Base-by-base conservation (phyloP, 495 filamentous ascomycete species). In the Xylaria nigripes region DNA sequence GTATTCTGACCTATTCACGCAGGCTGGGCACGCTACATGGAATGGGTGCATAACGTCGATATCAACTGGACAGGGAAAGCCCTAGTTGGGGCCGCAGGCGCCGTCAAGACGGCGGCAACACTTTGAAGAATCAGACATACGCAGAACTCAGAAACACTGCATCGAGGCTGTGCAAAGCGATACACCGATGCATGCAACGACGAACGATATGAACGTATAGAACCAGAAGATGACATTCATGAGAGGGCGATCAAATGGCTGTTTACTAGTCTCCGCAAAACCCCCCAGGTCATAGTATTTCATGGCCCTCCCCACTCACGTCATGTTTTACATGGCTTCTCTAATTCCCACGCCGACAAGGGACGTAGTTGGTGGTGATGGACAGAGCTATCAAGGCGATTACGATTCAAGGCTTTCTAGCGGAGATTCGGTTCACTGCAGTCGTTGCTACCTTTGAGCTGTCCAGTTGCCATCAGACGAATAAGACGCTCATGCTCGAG, bases 51-150 rank as follows among this genome's bases (percentile, higher is more conserved):
- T 62, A 67, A 70, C 48, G 72, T 80, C 45, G 76, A 81, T 49
- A 72, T 81, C 12, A 57, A 60, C 48, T 76, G 74, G 68, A 75
- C 76, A 48, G 78, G 61, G 62, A 79, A 76, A 60, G 64, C 53
- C 16, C 54, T 64, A 1, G 92, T 89, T 72, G 82, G 80, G 63
- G 81, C 72, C 34, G 74, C 82, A 0, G 87, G 89, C n/a, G 80
- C 78, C 7, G 70, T 84, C 10, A 83, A 83, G 62, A 87, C 85
- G 2, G 81, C 82, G n/a, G 80, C 87, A 40, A 77, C 81, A 48
- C 68, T 91, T 56, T 91, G 71, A 84, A 47, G 40, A n/a, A 16
- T 22, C 10, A 7, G 15, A 6, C 2, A 23, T 12, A 19, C 6
- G 24, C 10, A 30, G 12, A 41, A 38, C 25, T 2, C n/a, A 38